These are phyloP conservation scores for Chalara sp. DNA, from an alignment of 2,329 filamentous ascomycete species.

Conservation along the genomic window DNA sequence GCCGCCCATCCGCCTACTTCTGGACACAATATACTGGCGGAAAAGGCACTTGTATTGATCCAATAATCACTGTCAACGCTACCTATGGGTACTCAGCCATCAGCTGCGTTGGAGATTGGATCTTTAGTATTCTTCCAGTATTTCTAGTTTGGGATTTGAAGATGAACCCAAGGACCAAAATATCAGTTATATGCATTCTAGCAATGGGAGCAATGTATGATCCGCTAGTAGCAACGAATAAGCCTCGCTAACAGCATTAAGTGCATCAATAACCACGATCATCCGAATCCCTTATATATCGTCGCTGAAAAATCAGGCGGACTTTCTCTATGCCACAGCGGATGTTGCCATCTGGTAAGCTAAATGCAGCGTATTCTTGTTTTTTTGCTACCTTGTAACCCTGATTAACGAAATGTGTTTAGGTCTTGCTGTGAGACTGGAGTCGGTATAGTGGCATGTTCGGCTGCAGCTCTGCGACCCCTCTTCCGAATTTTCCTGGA, in stretches of 20 bases:
- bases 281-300: constrained; percentile 32
- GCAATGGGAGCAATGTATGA: constrained; percentile 43
- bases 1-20: constrained; percentile 40
- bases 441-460: constrained; percentile 30
- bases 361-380: too few species aligned
- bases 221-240: neutral
- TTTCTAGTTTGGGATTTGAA: constrained; percentile 44
- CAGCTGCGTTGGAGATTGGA: constrained; percentile 39
- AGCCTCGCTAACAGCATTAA: constrained; percentile 7
- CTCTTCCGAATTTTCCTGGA: constrained; percentile 14
- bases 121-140: constrained; percentile 42
- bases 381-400: too few species aligned
- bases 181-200: constrained; percentile 39
- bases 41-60: constrained; percentile 34
- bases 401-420: too few species aligned
- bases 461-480: constrained; percentile 30
- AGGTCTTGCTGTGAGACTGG: constrained; percentile 29
- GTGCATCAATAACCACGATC: constrained; percentile 31
- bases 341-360: constrained; percentile 30
- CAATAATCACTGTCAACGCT: constrained; percentile 33
- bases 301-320: constrained; percentile 24
- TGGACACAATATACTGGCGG: constrained; percentile 36
- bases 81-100: constrained; percentile 41
- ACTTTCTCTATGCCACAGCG: constrained; percentile 30
- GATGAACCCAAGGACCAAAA: constrained; percentile 40